phyloP scores from a whole-genome alignment of 331 rosid genomes.

The Acacia pycnantha region DNA sequence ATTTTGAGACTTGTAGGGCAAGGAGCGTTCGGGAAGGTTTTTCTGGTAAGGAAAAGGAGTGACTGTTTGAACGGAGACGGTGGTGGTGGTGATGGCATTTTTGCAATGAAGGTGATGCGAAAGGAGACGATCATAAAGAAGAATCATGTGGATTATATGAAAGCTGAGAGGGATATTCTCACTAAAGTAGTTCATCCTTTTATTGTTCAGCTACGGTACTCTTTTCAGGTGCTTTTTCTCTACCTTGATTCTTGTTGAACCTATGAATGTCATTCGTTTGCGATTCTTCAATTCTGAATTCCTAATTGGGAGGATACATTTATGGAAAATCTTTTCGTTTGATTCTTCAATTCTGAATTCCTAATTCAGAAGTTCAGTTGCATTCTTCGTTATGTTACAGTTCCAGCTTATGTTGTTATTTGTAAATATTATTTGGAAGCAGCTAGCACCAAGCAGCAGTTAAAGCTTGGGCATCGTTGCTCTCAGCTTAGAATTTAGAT shows the following conservation, averaged over 20 bases:
- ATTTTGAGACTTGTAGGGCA: constrained; percentile 77
- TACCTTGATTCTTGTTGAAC: background rate
- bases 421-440: background rate
- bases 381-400: too few species aligned
- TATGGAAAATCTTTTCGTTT: background rate
- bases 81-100: constrained; percentile 54
- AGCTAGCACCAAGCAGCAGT: background rate
- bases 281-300: background rate
- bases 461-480: background rate
- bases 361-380: too few species aligned
- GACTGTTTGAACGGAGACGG: constrained; percentile 10
- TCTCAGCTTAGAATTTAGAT: background rate
- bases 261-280: background rate
- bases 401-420: too few species aligned
- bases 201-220: constrained; percentile 85
- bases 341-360: too few species aligned
- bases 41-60: constrained; percentile 61
- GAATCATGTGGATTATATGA: constrained; percentile 94
- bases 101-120: constrained; percentile 95
- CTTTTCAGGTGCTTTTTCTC: constrained; percentile 66
- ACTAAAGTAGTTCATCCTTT: constrained; percentile 91
- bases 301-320: background rate
- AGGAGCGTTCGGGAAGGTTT: constrained; percentile 94
- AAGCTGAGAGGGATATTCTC: constrained; percentile 92
- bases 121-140: constrained; percentile 85